phyloP scores from a whole-genome alignment of 495 filamentous ascomycete species.

The Parathielavia appendiculata region DNA sequence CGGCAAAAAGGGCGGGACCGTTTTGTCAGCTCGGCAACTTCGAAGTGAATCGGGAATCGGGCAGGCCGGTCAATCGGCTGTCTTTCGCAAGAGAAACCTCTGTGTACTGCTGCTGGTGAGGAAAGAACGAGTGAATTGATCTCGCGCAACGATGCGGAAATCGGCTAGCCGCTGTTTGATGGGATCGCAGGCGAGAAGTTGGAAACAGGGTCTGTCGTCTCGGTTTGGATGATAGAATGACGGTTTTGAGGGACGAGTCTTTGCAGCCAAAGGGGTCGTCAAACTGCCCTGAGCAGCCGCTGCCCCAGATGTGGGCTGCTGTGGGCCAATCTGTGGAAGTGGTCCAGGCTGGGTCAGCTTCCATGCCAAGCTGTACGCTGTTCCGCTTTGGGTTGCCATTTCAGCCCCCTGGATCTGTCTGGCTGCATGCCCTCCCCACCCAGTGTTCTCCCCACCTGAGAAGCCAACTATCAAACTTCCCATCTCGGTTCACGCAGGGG shows the following conservation, averaged over 20 bases:
- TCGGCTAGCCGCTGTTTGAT: not conserved
- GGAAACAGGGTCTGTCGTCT: not conserved
- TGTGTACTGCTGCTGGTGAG: not conserved
- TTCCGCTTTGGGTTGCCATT: conserved; percentile 1
- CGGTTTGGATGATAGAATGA: not conserved
- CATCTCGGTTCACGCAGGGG: no score
- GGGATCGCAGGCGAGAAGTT: not conserved
- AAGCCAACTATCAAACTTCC: no score
- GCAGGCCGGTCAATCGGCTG: not conserved
- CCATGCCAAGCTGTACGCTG: conserved; percentile 18
- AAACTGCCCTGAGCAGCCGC: not conserved
- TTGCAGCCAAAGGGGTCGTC: not conserved
- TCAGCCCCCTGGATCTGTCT: conserved; percentile 1
- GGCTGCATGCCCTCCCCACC: conserved; percentile 1
- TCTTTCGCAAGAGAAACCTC: not conserved
- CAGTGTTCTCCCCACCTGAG: no score
- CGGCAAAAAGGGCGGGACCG: conserved; percentile 25
- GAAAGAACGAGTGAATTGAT: conserved; percentile 15
- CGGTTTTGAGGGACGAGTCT: conserved; percentile 5
- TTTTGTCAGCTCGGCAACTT: conserved; percentile 4
- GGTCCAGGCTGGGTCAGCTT: conserved; percentile 16
- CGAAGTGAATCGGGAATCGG: conserved; percentile 6
- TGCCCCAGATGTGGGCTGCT: conserved; percentile 14
- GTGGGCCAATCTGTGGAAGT: not conserved
- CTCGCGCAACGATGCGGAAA: not conserved